These are phyloP conservation scores for Penicillium manginii DNA, from an alignment of 495 filamentous ascomycete genomes.

Conservation along the genomic window DNA sequence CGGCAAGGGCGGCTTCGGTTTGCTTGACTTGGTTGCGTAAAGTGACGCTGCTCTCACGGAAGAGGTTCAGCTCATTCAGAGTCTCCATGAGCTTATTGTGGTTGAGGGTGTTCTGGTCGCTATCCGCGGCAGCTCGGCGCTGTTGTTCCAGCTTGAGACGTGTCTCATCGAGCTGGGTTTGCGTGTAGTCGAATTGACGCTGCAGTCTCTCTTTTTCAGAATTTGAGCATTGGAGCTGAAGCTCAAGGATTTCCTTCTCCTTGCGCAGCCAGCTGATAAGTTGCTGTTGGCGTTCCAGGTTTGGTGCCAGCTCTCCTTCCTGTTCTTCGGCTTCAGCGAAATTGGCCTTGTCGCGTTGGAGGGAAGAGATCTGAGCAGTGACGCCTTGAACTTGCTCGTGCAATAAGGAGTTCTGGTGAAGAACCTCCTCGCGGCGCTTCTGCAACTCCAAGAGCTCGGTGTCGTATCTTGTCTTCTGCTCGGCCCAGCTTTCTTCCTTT, in stretches of 20 bases:
- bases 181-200: conserved; percentile 86
- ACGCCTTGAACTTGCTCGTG: conserved; percentile 87
- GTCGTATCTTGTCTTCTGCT: conserved; percentile 78
- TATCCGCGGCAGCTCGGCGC: conserved; percentile 74
- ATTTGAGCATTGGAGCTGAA: conserved; percentile 84
- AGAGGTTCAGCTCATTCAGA: conserved; percentile 89
- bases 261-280: conserved; percentile 88
- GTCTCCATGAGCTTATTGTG: conserved; percentile 92
- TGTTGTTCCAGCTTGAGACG: conserved; percentile 87
- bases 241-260: conserved; percentile 97
- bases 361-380: conserved; percentile 70
- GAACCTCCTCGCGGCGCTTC: conserved; percentile 75
- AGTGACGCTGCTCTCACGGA: conserved; percentile 89
- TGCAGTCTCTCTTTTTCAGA: conserved; percentile 86
- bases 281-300: conserved; percentile 77
- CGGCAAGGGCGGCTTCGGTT: conserved; percentile 69
- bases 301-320: conserved; percentile 45
- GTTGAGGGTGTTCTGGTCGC: conserved; percentile 66
- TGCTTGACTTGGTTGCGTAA: conserved; percentile 83
- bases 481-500: conserved; percentile 85
- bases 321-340: conserved; percentile 48
- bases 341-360: conserved; percentile 72
- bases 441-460: conserved; percentile 79
- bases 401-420: conserved; percentile 82
- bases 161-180: conserved; percentile 82